Percentiles rank a stretch among this genome's conserved stretches.
phyloP scores from a whole-genome alignment of 441 rosid genomes.

The Populus hybrid region DNA sequence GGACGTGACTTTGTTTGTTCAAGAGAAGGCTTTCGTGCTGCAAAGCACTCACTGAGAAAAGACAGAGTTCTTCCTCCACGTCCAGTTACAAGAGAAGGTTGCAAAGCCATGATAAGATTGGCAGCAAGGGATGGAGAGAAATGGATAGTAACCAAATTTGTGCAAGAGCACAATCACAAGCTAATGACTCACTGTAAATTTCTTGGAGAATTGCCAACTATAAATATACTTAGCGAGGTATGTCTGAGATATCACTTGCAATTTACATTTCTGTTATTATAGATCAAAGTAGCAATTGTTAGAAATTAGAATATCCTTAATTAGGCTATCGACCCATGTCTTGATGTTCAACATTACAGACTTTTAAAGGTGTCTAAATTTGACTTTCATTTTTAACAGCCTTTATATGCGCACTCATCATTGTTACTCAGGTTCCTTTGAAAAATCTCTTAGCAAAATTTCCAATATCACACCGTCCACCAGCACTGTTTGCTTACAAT shows the following conservation, averaged over 20 bases:
- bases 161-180: constrained; percentile 39
- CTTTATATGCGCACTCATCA: background rate
- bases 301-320: background rate
- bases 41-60: constrained; percentile 30
- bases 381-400: background rate
- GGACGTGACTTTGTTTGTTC: constrained; percentile 43
- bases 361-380: background rate
- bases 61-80: constrained; percentile 41
- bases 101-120: constrained; percentile 42
- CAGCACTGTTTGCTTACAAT: background rate
- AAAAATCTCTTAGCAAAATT: background rate
- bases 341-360: background rate
- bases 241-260: background rate
- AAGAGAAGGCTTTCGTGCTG: constrained; percentile 42
- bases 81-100: constrained; percentile 42
- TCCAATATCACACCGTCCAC: background rate
- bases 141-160: constrained; percentile 41
- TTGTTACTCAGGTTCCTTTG: background rate
- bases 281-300: background rate
- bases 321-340: background rate
- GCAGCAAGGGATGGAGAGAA: constrained; percentile 37
- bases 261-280: background rate
- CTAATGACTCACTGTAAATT: constrained; percentile 27
- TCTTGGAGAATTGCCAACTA: constrained; percentile 36
- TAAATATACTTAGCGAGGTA: constrained; percentile 43